phyloP scores from a whole-genome alignment of 306 rosid species.

The Heteromeles arbutifolia region DNA sequence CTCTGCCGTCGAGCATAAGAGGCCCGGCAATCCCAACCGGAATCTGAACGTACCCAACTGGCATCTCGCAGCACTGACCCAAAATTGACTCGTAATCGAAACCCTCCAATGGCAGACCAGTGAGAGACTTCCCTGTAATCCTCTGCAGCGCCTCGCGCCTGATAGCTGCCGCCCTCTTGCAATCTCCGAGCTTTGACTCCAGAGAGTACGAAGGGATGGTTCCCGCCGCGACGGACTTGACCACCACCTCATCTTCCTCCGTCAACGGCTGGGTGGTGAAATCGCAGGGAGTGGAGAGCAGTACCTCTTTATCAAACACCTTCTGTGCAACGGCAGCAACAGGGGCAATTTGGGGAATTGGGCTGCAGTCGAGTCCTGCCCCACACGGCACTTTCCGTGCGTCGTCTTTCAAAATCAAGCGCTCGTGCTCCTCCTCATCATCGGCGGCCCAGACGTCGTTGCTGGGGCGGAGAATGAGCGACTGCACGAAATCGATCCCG shows the following conservation, averaged over 20 bases:
- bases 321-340: slow-evolving; percentile 12
- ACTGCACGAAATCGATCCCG: slow-evolving; percentile 70
- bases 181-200: slow-evolving; percentile 63
- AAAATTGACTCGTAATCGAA: slow-evolving; percentile 68
- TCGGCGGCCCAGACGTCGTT: slow-evolving; percentile 44
- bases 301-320: slow-evolving; percentile 16
- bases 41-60: slow-evolving; percentile 69
- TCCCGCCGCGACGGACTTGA: slow-evolving; percentile 50
- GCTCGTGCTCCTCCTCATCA: slow-evolving; percentile 32
- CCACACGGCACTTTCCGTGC: slow-evolving; percentile 33
- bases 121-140: slow-evolving; percentile 37
- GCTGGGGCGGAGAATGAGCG: slow-evolving; percentile 43
- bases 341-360: slow-evolving; percentile 19
- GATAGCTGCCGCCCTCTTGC: slow-evolving; percentile 57
- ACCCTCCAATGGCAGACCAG: slow-evolving; percentile 61
- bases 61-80: slow-evolving; percentile 98
- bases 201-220: slow-evolving; percentile 58
- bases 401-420: slow-evolving; percentile 40
- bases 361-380: slow-evolving; percentile 27
- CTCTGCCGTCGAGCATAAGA: slow-evolving; percentile 54
- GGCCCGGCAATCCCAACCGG: slow-evolving; percentile 97
- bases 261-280: slow-evolving; percentile 1
- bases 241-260: slow-evolving; percentile 49
- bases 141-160: slow-evolving; percentile 64
- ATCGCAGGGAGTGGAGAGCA: neutral